Evolutionary conservation across 1,284 basidiomycete species (phyloP).

Genomic region (Sanguinoderma infundibulare): DNA sequence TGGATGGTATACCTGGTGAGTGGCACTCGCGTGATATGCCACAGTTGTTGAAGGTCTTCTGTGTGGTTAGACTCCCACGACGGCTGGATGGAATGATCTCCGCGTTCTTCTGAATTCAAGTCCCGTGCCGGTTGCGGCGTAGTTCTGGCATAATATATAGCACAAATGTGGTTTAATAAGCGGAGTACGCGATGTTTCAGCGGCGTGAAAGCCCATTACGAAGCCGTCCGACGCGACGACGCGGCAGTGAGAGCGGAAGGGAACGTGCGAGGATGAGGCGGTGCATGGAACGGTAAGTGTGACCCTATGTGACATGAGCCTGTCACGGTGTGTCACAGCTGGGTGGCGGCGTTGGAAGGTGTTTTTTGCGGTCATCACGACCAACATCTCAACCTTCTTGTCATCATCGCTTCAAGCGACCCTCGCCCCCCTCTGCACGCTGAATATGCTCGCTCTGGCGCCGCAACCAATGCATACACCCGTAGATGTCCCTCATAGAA

Average conservation of each 20-base stretch:
- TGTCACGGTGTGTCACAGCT: constrained; percentile 10
- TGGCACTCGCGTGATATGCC: constrained; percentile 1
- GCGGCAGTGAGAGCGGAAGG: not conserved
- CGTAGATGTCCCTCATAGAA: constrained; percentile 32
- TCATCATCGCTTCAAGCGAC: constrained; percentile 24
- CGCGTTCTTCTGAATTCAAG: not conserved
- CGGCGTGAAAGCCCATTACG: not conserved
- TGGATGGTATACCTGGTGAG: not conserved
- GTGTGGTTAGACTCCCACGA: not conserved
- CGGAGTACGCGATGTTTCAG: not conserved
- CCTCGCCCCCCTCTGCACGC: constrained; percentile 12
- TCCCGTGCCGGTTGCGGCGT: not conserved
- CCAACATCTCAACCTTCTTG: constrained; percentile 18
- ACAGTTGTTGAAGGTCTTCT: not conserved
- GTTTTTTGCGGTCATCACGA: constrained; percentile 29
- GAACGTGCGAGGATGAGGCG: constrained; percentile 15
- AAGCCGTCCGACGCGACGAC: not conserved
- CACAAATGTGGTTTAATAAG: not conserved
- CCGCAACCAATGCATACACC: constrained; percentile 33
- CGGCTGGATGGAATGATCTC: not conserved
- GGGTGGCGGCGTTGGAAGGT: constrained; percentile 13
- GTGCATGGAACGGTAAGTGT: constrained; percentile 11
- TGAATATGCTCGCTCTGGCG: constrained; percentile 36
- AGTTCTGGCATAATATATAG: too few species aligned
- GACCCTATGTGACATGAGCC: constrained; percentile 6